A percentile compares a stretch with the other conserved stretches of the same genome.
These are phyloP conservation scores for Conringia planisiliqua DNA, from an alignment of 345 rosid species.

Conservation along the genomic window DNA sequence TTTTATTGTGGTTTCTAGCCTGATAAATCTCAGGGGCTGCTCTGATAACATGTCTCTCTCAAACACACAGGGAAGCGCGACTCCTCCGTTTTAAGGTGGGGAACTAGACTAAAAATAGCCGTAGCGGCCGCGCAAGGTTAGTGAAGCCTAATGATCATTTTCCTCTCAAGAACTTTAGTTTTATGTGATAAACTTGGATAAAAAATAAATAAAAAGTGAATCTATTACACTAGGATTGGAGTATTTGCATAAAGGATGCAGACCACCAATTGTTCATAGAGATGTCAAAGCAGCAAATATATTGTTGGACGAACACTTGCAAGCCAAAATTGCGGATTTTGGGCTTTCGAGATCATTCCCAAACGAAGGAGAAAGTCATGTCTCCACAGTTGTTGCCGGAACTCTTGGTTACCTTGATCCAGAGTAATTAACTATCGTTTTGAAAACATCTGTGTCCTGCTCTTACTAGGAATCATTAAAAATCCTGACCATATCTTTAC, in stretches of 20 bases:
- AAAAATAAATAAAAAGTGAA: background rate
- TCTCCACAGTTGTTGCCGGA: conserved; percentile 27
- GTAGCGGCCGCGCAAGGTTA: background rate
- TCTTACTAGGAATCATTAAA: background rate
- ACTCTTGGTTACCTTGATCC: conserved; percentile 34
- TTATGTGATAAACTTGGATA: background rate
- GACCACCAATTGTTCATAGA: background rate
- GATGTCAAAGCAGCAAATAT: conserved; percentile 42
- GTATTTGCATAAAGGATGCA: background rate
- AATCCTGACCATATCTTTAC: background rate
- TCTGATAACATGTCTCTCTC: background rate
- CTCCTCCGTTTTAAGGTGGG: background rate
- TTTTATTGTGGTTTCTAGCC: too few relatives aligned
- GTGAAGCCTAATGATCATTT: background rate
- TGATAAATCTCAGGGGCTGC: too few relatives aligned
- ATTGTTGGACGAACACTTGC: conserved; percentile 32
- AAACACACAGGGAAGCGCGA: background rate
- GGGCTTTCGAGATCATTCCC: conserved; percentile 37
- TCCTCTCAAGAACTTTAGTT: background rate
- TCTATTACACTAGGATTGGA: background rate
- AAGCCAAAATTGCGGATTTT: conserved; percentile 43
- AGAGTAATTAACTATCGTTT: conserved; percentile 11
- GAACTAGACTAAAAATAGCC: background rate
- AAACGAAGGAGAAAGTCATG: conserved; percentile 31
- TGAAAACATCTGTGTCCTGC: background rate